Evolutionary conservation across 441 rosid species (phyloP), one percentile per base, ranked within the genome.

Genomic region (Aquilaria agallochum): DNA sequence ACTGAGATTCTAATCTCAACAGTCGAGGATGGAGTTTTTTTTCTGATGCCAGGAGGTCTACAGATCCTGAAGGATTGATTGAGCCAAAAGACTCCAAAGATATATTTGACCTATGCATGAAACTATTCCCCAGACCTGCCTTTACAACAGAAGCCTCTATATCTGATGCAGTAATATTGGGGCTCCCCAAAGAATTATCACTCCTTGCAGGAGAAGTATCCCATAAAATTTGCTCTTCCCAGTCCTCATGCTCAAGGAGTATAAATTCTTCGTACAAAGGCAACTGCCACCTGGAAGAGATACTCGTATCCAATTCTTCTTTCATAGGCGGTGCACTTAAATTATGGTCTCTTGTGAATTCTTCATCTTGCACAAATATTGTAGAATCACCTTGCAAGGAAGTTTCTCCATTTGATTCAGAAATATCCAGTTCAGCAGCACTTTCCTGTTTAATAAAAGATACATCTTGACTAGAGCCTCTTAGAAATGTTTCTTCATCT

Each of bases 161-260:
- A 20, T 76, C 88, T 53, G 76, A 70, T 63, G 69, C 83, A 73
- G 70, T 10, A 56, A 63, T 60, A 55, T 83, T 86, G 50, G 72
- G 73, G 68, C 80, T 69, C 65, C 76, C 81, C 34, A 67, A 63
- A 71, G 88, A 74, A 70, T 62, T 67, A 66, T 72, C 73, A 74
- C 85, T 77, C 31, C 20, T 58, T 61, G 67, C 71, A 62, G 98
- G 84, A 68, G 86, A 82, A 74, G 66, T 76, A 72, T 80, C 97
- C 99, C 99, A 95, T 32, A 85, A 64, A 78, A 92, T 95, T 54
- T 64, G 82, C 49, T 87, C 82, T 78, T 95, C 98, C 99, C 99
- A 95, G 67, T 92, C 94, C 65, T 80, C 83, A 83, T 92, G 98
- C 74, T 87, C 95, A 74, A 92, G 95, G 60, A 92, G 89, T 67